These are phyloP conservation scores for Glebionis coronaria DNA, from an alignment of 129 eudicot species.

Conservation along the genomic window DNA sequence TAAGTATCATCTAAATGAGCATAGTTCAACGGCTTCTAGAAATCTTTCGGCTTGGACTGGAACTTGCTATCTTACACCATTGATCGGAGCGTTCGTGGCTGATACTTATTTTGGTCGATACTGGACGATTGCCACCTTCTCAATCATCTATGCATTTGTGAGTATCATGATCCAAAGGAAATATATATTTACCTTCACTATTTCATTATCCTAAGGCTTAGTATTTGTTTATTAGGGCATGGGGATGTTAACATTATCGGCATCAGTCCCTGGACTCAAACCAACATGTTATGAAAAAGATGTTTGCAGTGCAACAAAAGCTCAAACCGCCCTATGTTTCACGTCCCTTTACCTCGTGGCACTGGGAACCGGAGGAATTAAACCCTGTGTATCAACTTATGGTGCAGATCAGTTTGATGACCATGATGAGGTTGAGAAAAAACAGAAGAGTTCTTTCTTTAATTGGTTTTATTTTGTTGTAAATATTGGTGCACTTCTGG, in stretches of 20 bases:
- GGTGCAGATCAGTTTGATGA: slow-evolving; percentile 85
- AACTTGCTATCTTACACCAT: slow-evolving; percentile 66
- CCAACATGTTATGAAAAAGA: slow-evolving; percentile 42
- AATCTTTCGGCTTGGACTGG: slow-evolving; percentile 67
- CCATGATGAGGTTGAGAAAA: slow-evolving; percentile 36
- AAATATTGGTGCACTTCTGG: slow-evolving; percentile 57
- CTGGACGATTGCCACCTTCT: slow-evolving; percentile 67
- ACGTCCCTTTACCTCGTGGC: slow-evolving; percentile 59
- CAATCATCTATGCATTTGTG: slow-evolving; percentile 55
- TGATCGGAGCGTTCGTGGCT: slow-evolving; percentile 74
- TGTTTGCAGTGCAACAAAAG: slow-evolving; percentile 41
- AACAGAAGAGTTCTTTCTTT: slow-evolving; percentile 53
- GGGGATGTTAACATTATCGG: slow-evolving; percentile 56
- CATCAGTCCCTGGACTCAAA: slow-evolving; percentile 58
- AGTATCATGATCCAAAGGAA: slow-evolving; percentile 2
- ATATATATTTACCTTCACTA: not conserved
- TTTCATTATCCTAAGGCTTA: not conserved
- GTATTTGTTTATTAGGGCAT: slow-evolving; percentile 36
- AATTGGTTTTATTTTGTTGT: slow-evolving; percentile 62
- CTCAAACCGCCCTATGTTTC: slow-evolving; percentile 44
- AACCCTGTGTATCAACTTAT: slow-evolving; percentile 67
- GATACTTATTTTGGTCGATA: slow-evolving; percentile 77
- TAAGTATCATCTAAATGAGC: slow-evolving; percentile 46
- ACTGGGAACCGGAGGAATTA: slow-evolving; percentile 74
- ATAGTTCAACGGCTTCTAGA: slow-evolving; percentile 54